phyloP scores from a whole-genome alignment of 495 filamentous ascomycete species.

The Halenospora varia region DNA sequence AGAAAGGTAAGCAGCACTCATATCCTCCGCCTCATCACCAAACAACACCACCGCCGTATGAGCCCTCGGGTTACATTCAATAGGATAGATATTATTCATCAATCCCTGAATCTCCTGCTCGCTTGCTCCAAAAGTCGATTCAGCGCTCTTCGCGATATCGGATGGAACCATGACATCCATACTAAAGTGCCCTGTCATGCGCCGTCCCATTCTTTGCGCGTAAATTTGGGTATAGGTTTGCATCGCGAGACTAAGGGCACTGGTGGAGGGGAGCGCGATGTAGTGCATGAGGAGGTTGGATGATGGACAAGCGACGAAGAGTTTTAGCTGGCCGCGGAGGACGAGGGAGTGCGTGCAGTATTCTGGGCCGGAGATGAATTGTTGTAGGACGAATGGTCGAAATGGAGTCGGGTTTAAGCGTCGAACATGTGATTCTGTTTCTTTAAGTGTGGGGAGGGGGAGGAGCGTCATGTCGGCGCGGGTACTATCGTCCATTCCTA shows the following conservation, averaged over 20 bases:
- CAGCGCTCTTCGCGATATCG: neutral
- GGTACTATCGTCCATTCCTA: conserved; percentile 44
- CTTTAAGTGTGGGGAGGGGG: conserved; percentile 46
- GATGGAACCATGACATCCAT: conserved; percentile 59
- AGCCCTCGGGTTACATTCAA: conserved; percentile 60
- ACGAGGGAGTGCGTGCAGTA: conserved; percentile 69
- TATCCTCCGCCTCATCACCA: conserved; percentile 24
- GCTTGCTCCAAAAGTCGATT: conserved; percentile 3
- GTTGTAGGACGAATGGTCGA: conserved; percentile 64
- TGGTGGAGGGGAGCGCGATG: conserved; percentile 47
- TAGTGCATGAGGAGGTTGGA: conserved; percentile 59
- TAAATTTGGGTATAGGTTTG: conserved; percentile 56
- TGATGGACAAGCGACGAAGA: conserved; percentile 60
- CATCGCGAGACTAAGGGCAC: conserved; percentile 52
- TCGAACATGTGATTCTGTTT: conserved; percentile 52
- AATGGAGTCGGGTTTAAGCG: conserved; percentile 50
- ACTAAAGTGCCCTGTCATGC: conserved; percentile 64
- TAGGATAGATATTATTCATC: conserved; percentile 42
- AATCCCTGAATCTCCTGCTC: conserved; percentile 22
- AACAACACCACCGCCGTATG: conserved; percentile 58
- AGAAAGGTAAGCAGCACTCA: conserved; percentile 37
- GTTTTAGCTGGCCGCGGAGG: conserved; percentile 52
- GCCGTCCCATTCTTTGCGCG: conserved; percentile 34
- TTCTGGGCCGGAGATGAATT: conserved; percentile 58
- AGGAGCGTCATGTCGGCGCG: conserved; percentile 47